Evolutionary conservation across 495 filamentous ascomycete genomes (phyloP).

Genomic region (Tuber borchii): DNA sequence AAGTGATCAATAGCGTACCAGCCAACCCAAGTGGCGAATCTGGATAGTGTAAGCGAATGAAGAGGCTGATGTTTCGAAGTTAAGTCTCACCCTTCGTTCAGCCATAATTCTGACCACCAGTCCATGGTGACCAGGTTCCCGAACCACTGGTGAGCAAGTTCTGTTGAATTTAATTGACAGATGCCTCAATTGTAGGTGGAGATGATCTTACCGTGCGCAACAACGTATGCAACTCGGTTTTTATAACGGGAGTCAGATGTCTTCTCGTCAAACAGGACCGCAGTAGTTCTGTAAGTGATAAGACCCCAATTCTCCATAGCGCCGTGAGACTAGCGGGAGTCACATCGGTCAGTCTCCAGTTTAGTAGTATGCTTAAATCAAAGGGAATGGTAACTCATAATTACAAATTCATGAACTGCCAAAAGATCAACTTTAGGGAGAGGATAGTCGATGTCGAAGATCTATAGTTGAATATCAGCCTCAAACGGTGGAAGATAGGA

Average conservation of each 20-base stretch:
- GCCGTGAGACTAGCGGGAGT: conserved; percentile 32
- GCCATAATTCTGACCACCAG: conserved; percentile 93
- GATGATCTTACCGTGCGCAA: conserved; percentile 24
- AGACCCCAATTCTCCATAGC: conserved; percentile 84
- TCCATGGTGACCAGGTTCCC: conserved; percentile 90
- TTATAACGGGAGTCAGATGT: conserved; percentile 80
- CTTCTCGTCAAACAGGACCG: conserved; percentile 85
- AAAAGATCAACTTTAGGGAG: conserved; percentile 91
- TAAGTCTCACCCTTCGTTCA: conserved; percentile 60
- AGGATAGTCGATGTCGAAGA: conserved; percentile 90
- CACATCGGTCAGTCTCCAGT: conserved; percentile 13
- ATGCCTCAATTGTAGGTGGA: neutral
- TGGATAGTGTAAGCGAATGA: neutral
- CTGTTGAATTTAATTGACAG: conserved; percentile 43
- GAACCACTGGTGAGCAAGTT: conserved; percentile 98
- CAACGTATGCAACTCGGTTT: conserved; percentile 84
- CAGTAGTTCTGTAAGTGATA: conserved; percentile 90
- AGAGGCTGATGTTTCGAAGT: neutral
- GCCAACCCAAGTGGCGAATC: conserved; percentile 96
- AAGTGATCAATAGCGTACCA: conserved; percentile 90
- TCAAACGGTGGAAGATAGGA: neutral
- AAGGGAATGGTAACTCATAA: conserved; percentile 31
- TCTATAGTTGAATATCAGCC: conserved; percentile 40
- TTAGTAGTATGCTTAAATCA: conserved; percentile 3
- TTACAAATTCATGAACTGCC: conserved; percentile 92